Evolutionary conservation across 306 rosid species (phyloP), one percentile per base, ranked within the genome.

Genomic region (Ammopiptanthus mongolicus): DNA sequence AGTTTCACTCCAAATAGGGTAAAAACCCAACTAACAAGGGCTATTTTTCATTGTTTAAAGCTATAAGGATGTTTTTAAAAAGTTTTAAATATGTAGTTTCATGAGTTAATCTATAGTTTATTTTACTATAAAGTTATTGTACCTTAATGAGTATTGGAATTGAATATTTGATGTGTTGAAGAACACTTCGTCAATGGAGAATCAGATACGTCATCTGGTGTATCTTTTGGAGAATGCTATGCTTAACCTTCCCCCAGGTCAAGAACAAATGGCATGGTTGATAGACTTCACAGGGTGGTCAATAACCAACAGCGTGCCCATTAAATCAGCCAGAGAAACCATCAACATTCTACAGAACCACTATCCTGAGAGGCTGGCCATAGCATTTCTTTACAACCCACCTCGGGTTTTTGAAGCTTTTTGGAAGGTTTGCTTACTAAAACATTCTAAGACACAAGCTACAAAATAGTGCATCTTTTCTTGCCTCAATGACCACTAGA

Each of bases 141-240:
- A 71, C n/a, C 22, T 23, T 63, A 6, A 52, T 18, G 44, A 3
- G n/a, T 47, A 14, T 60, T 33, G 55, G 66, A 47, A 34, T 23
- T 69, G 56, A 66, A 65, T 75, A 47, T 85, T 78, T 82, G 44
- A 75, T 48, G 76, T 41, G 66, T 62, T 83, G 88, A 82, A 89
- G 98, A 89, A 89, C 83, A 89, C 97, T 7, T 82, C 91, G 8
- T 87, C 91, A 12, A 1, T 91, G 22, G 98, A 93, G 41, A 89
- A 86, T 82, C 95, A 91, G 59, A 87, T 91, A 56, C 73, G 87
- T 74, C 97, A 91, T 83, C 77, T 91, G 28, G 97, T 93, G 53
- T 93, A 93, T 82, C 84, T 89, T 41, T 65, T 93, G 83, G 97
- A 93, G 86, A 91, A 91, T 69, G 97, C 93, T 25, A 55, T 81